A percentile compares a stretch with the other conserved stretches of the same genome.
Conservation (phyloP, 768 basidiomycete species). For the Leccinum arenicola region DNA sequence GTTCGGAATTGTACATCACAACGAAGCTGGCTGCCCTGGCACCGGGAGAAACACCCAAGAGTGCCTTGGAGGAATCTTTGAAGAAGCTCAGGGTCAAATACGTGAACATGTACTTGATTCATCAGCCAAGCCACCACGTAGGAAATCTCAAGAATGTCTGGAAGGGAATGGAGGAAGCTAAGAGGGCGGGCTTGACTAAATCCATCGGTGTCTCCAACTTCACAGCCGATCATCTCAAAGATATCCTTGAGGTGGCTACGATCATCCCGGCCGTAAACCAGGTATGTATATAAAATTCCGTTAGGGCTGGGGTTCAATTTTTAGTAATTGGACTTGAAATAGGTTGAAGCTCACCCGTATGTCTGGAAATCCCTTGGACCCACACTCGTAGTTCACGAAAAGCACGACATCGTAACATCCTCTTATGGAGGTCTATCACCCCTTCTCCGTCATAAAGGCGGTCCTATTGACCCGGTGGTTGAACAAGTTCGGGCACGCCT, state of each 20-base stretch:
- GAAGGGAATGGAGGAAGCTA: conserved; percentile 58
- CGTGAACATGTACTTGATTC: conserved; percentile 66
- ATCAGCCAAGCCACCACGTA: conserved; percentile 38
- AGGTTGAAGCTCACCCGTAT: conserved; percentile 58
- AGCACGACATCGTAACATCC: conserved; percentile 37
- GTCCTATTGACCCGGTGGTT: conserved; percentile 40
- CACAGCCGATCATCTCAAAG: conserved; percentile 40
- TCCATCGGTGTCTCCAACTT: conserved; percentile 60
- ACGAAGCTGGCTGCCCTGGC: conserved; percentile 45
- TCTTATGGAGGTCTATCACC: conserved; percentile 43
- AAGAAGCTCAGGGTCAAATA: conserved; percentile 50
- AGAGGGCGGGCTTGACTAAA: conserved; percentile 39
- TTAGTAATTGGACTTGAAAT: neutral
- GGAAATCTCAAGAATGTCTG: conserved; percentile 52
- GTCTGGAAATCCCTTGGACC: conserved; percentile 41
- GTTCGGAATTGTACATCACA: conserved; percentile 58
- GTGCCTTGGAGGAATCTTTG: conserved; percentile 49
- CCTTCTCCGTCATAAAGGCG: conserved; percentile 33
- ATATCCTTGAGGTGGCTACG: conserved; percentile 42
- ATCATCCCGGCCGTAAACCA: conserved; percentile 54
- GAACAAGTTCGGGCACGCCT: conserved; percentile 31
- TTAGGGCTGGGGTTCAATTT: neutral
- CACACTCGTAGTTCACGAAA: conserved; percentile 32
- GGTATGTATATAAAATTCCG: conserved; percentile 25
- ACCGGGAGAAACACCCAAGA: conserved; percentile 45